Conservation (phyloP, 2,329 filamentous ascomycete species). For the Colletotrichum sp. region DNA sequence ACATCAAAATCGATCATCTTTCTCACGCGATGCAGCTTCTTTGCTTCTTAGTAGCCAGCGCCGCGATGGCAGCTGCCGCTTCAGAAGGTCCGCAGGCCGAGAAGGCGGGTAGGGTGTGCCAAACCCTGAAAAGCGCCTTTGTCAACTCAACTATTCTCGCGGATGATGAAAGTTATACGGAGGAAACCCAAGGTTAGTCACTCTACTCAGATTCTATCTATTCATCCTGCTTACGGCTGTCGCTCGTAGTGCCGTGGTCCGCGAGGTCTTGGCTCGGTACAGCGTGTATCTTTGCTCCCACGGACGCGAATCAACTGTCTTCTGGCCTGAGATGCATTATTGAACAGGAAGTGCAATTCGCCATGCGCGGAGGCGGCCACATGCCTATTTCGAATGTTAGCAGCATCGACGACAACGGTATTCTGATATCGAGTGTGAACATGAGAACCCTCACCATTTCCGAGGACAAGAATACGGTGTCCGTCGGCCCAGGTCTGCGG, state of each 20-base stretch:
- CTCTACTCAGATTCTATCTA: neutral
- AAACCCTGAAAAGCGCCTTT: neutral
- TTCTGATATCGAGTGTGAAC: neutral
- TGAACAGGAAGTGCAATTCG: neutral
- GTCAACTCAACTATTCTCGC: neutral
- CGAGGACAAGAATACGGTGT: conserved; percentile 29
- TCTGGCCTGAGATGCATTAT: neutral
- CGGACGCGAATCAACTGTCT: neutral
- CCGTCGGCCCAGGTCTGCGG: conserved; percentile 38
- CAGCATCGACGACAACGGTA: neutral
- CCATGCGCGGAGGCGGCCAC: conserved; percentile 14
- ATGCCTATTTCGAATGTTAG: neutral
- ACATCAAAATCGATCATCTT: neutral
- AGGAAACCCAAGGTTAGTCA: neutral
- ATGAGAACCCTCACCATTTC: conserved; percentile 11
- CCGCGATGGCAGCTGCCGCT: neutral
- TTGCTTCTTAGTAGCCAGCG: neutral
- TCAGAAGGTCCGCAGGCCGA: neutral
- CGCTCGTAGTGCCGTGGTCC: neutral
- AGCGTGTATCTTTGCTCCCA: neutral
- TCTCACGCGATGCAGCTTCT: neutral
- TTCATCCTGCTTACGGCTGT: neutral
- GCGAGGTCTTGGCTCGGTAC: neutral
- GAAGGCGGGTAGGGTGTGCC: neutral
- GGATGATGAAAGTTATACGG: neutral